Percentiles rank a stretch among this genome's conserved stretches.
phyloP scores from a whole-genome alignment of 2,329 filamentous ascomycete species.

The Monascus ruber region DNA sequence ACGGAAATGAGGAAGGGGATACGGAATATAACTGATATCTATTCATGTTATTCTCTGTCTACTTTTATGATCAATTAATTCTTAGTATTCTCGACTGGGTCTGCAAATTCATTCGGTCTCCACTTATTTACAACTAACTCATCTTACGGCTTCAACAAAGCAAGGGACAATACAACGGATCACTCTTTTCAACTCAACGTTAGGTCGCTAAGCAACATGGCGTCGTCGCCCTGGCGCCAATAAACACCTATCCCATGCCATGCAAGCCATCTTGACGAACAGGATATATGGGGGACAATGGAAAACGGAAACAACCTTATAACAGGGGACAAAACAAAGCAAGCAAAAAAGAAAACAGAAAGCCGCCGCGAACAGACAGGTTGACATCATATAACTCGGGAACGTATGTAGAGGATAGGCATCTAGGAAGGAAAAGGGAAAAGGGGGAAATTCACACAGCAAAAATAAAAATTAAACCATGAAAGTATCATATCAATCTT shows the following conservation, averaged over 20 bases:
- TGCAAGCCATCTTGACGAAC: slow-evolving; percentile 9
- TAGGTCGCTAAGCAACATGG: slow-evolving; percentile 1
- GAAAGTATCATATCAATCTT: neutral
- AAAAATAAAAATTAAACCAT: slow-evolving; percentile 4
- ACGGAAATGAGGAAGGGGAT: slow-evolving; percentile 1
- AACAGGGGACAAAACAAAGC: slow-evolving; percentile 21
- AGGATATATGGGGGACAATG: slow-evolving; percentile 3
- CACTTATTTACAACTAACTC: no score
- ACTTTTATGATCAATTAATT: slow-evolving; percentile 1
- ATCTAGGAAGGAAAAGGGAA: neutral
- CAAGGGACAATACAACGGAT: neutral
- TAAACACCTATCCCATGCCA: slow-evolving; percentile 30
- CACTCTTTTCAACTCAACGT: slow-evolving; percentile 1
- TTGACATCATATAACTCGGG: neutral
- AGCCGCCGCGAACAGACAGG: neutral
- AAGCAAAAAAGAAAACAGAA: slow-evolving; percentile 7
- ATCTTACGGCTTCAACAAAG: no score
- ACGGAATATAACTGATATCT: neutral
- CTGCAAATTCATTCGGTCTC: no score
- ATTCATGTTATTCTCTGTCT: slow-evolving; percentile 4
- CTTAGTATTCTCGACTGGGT: no score
- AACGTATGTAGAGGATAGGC: neutral
- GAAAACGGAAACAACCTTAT: slow-evolving; percentile 16
- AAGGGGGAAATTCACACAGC: slow-evolving; percentile 7
- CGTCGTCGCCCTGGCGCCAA: slow-evolving; percentile 17